Evolutionary conservation across 2,329 filamentous ascomycete species (phyloP).

Genomic region (Acrodontium crateriforme): DNA sequence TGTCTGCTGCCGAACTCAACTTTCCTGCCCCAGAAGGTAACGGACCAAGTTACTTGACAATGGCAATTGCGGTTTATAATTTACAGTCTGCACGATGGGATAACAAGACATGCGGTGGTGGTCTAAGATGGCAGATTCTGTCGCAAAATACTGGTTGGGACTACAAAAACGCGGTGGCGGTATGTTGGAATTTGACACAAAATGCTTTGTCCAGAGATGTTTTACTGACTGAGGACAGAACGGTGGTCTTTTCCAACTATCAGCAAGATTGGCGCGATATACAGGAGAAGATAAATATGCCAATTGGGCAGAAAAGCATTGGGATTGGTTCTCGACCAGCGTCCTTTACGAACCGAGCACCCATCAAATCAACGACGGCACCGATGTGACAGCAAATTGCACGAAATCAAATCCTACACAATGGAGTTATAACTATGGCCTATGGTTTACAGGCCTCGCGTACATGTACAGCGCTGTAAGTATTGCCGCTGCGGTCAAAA

Average conservation of each 20-base stretch:
- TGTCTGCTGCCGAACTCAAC: slow-evolving; percentile 33
- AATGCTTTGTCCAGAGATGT: too few relatives aligned
- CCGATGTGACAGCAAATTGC: slow-evolving; percentile 30
- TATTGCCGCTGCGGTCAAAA: slow-evolving; percentile 13
- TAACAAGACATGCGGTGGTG: slow-evolving; percentile 22
- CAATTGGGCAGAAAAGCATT: slow-evolving; percentile 42
- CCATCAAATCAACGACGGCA: slow-evolving; percentile 32
- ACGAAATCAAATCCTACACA: slow-evolving; percentile 27
- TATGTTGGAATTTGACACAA: too few relatives aligned
- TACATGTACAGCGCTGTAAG: slow-evolving; percentile 29
- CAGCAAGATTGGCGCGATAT: slow-evolving; percentile 27
- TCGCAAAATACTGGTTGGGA: slow-evolving; percentile 31
- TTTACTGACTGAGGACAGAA: too few relatives aligned
- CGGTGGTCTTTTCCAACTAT: slow-evolving; percentile 38
- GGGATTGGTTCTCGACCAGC: slow-evolving; percentile 35
- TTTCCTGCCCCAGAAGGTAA: slow-evolving; percentile 27
- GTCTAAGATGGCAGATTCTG: slow-evolving; percentile 27
- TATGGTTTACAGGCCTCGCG: slow-evolving; percentile 31
- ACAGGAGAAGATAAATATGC: slow-evolving; percentile 36
- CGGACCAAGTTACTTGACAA: slow-evolving; percentile 30
- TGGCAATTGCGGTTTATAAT: slow-evolving; percentile 31
- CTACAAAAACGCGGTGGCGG: slow-evolving; percentile 42
- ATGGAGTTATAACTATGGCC: slow-evolving; percentile 34
- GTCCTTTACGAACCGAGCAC: slow-evolving; percentile 24
- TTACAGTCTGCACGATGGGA: slow-evolving; percentile 26